phyloP scores from a whole-genome alignment of 176 grass and related monocot genomes.

The Hsuehochloa calcarea region DNA sequence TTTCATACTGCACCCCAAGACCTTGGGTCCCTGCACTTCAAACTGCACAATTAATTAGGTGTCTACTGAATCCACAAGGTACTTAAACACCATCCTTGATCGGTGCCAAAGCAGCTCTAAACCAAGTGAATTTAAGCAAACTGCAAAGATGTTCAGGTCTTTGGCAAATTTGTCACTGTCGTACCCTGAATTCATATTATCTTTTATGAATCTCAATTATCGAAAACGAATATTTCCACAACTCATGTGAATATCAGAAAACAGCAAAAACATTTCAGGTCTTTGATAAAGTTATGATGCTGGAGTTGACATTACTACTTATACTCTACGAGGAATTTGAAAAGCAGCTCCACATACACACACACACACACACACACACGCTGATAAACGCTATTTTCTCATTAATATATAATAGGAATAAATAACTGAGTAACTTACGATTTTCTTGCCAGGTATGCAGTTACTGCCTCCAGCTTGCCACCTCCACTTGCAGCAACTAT shows the following conservation, averaged over 20 bases:
- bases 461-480: slow-evolving; percentile 66
- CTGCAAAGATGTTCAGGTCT: neutral
- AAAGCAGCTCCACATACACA: neutral
- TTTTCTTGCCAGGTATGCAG: slow-evolving; percentile 87
- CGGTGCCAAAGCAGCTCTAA: neutral
- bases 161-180: neutral
- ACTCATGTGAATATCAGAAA: slow-evolving; percentile 10
- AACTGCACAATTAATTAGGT: neutral
- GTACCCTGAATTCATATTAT: neutral
- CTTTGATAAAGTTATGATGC: neutral
- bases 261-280: neutral
- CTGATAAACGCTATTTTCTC: neutral
- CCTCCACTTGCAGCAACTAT: slow-evolving; percentile 72
- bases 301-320: neutral
- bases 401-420: slow-evolving; percentile 18
- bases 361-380: neutral
- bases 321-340: neutral
- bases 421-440: slow-evolving; percentile 39
- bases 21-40: neutral
- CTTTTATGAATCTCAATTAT: neutral
- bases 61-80: neutral
- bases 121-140: neutral
- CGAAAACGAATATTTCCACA: neutral
- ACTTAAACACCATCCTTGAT: neutral
- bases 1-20: neutral